A percentile compares a stretch with the other conserved stretches of the same genome.
Conservation (phyloP, 2,329 filamentous ascomycete species). For the Cladosporium sp. region DNA sequence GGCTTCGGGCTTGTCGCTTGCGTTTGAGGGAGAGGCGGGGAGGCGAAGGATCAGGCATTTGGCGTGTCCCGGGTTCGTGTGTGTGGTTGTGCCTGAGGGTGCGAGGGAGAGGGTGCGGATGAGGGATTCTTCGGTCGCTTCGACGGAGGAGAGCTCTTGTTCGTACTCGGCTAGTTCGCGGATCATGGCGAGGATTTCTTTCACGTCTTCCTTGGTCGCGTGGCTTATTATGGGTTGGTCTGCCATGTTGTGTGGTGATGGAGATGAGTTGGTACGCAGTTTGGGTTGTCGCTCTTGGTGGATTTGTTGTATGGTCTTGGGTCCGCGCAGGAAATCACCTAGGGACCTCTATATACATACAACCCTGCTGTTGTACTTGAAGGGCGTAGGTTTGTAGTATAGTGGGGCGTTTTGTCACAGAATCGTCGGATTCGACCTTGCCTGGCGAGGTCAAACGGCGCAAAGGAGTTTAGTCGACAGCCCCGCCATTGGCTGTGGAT, state of each 20-base stretch:
- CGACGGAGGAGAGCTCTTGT: constrained; percentile 66
- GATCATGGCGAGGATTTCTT: constrained; percentile 76
- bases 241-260: neutral
- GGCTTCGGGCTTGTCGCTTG: constrained; percentile 32
- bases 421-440: neutral
- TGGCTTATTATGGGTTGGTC: constrained; percentile 9
- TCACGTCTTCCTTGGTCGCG: constrained; percentile 58
- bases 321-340: too few relatives aligned
- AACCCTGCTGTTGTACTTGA: neutral
- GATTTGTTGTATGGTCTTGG: too few relatives aligned
- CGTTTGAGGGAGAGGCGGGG: constrained; percentile 36
- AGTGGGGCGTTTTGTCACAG: constrained; percentile 5
- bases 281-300: too few relatives aligned
- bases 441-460: too few relatives aligned
- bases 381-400: constrained; percentile 3
- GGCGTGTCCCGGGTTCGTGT: constrained; percentile 56
- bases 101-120: constrained; percentile 72
- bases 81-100: constrained; percentile 26
- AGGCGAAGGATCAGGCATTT: constrained; percentile 65
- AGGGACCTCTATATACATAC: too few relatives aligned
- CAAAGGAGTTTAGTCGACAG: too few relatives aligned
- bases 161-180: constrained; percentile 86
- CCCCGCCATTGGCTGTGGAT: too few relatives aligned
- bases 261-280: too few relatives aligned
- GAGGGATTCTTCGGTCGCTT: constrained; percentile 74